Evolutionary conservation across 2,329 filamentous ascomycete species (phyloP), one percentile per base, ranked within the genome.

Genomic region (Drechslera avenae): DNA sequence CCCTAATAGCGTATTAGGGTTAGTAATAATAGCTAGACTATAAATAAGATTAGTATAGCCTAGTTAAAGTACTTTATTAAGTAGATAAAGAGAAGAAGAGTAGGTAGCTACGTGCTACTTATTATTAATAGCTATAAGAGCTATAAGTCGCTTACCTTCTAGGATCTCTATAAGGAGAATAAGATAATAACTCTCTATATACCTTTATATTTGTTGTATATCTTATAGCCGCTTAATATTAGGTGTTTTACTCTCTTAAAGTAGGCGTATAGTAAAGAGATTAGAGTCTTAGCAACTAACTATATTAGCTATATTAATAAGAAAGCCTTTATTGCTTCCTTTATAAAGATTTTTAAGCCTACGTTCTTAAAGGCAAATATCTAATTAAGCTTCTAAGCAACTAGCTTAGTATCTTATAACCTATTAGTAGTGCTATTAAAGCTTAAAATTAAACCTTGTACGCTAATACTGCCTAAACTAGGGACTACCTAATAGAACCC

Each of bases 181-280:
- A 35, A 34, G 35, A 33, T 49, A 16, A 54, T 44, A 31, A 46
- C 41, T 34, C 40, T 13, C 40, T 41, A 19, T 48, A 36, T 36
- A 16, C 34, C 34, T 18, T 6, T 13, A 8, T 16, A 36, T 17
- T 18, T 6, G 16, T 36, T 6, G 65, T 18, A 68, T 54, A 75
- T 63, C 35, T 69, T 50, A 62, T 66, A 46, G n/a, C n/a, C n/a
- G n/a, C n/a, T n/a, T n/a, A n/a, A n/a, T n/a, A n/a, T n/a, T n/a
- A n/a, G n/a, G n/a, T 62, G 67, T 18, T 43, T 76, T 26, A 39
- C 57, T 21, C 75, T 55, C 72, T 50, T 75, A n/a, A 21, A 71
- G 63, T 53, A 73, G 75, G 75, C 59, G 58, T 74, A 48, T 46
- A 60, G 43, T 53, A 70, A 31, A 12, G 23, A 47, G 18, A 40